These are phyloP conservation scores for Rhizopogon vesiculosus DNA, from an alignment of 768 basidiomycete genomes.

Conservation along the genomic window DNA sequence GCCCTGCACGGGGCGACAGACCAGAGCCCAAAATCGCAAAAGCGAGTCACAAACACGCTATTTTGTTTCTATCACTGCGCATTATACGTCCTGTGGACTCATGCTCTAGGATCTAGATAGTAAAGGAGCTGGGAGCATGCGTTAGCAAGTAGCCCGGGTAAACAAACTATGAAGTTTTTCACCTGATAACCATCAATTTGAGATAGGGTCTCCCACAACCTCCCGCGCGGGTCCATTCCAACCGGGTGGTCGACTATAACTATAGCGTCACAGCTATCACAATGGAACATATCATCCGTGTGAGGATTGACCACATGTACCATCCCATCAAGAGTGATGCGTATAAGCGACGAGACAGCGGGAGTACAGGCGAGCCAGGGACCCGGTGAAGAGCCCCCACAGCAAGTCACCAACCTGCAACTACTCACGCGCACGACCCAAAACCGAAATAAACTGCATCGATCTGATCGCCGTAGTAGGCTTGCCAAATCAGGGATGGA, in stretches of 20 bases:
- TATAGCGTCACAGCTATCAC: not conserved
- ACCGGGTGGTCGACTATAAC: not conserved
- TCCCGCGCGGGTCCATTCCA: not conserved
- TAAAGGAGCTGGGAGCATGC: not conserved
- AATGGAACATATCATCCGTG: not conserved
- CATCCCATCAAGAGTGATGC: not conserved
- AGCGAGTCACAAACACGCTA: not conserved
- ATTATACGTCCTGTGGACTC: not conserved
- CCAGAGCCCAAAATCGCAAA: not conserved
- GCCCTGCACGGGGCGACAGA: too few relatives aligned
- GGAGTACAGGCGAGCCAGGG: not conserved
- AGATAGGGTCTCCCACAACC: not conserved
- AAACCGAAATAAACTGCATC: slow-evolving; percentile 2
- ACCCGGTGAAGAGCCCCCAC: not conserved
- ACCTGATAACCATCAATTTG: not conserved
- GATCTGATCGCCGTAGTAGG: not conserved
- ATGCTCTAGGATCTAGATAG: not conserved
- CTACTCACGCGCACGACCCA: not conserved
- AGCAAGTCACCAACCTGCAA: not conserved
- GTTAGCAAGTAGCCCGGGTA: not conserved
- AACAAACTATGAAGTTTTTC: not conserved
- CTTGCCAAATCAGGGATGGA: not conserved
- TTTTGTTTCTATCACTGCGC: not conserved
- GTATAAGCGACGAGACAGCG: not conserved
- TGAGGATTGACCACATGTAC: not conserved